phyloP scores from a whole-genome alignment of 352 stramenopile genomes.

The Aphanomyces euteiches region DNA sequence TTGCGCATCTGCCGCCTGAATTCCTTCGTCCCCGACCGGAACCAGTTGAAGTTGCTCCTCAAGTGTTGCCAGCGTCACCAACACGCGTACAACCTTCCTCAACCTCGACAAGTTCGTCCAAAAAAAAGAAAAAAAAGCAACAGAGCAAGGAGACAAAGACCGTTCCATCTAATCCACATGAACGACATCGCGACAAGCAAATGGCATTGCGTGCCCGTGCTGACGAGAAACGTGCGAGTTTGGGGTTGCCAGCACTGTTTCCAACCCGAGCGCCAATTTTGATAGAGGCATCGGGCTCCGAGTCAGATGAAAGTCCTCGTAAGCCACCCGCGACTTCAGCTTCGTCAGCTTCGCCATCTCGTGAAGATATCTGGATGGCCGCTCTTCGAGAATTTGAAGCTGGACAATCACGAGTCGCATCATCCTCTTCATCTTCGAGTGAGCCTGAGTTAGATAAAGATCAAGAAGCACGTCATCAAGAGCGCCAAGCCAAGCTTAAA shows the following conservation, averaged over 20 bases:
- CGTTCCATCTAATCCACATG: not conserved
- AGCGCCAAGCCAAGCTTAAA: not conserved
- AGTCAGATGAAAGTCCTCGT: not conserved
- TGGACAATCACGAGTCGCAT: not conserved
- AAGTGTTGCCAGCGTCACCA: not conserved
- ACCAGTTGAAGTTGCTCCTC: not conserved
- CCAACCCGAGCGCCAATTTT: not conserved
- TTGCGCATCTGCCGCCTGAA: conserved; percentile 2
- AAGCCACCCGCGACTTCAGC: not conserved
- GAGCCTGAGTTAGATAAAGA: not conserved
- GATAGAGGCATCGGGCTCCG: not conserved
- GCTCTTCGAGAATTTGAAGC: not conserved
- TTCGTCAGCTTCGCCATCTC: not conserved
- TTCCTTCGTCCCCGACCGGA: not conserved
- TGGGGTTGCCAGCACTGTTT: not conserved
- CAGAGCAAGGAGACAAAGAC: not conserved
- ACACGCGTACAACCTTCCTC: no score
- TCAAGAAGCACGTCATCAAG: not conserved
- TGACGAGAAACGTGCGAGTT: not conserved
- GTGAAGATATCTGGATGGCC: not conserved
- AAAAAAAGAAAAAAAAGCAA: conserved; percentile 6
- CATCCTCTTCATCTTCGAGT: not conserved
- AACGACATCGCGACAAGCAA: conserved; percentile 10
- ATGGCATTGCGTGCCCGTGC: not conserved
- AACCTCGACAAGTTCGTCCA: not conserved